These are phyloP conservation scores for Tetraselmis chui DNA, from an alignment of 139 green algal species.

Conservation along the genomic window DNA sequence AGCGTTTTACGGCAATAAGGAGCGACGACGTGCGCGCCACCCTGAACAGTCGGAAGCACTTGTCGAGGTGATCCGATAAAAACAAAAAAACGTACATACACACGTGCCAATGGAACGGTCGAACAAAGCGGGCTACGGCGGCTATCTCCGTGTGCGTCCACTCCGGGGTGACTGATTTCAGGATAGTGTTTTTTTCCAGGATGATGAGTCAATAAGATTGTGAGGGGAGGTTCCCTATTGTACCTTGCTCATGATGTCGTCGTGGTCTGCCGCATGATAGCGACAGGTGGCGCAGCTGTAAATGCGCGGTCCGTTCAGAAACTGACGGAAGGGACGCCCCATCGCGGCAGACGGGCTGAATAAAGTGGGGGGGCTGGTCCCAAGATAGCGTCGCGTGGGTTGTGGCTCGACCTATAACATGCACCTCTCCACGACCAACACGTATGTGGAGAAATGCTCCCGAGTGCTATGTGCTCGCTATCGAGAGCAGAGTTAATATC, in stretches of 20 bases:
- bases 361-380: too few species aligned
- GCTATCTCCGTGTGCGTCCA: too few species aligned
- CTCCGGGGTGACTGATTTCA: too few species aligned
- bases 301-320: conserved; percentile 56
- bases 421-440: too few species aligned
- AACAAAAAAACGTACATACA: background rate
- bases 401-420: too few species aligned
- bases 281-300: conserved; percentile 75
- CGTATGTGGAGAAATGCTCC: too few species aligned
- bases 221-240: background rate
- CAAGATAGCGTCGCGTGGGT: too few species aligned
- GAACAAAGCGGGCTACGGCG: background rate
- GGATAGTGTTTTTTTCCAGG: too few species aligned
- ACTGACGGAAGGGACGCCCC: conserved; percentile 58
- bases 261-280: conserved; percentile 65
- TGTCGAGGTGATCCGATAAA: background rate
- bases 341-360: too few species aligned
- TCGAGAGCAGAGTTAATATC: too few species aligned
- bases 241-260: conserved; percentile 80
- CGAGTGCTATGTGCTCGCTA: too few species aligned
- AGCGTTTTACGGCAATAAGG: conserved; percentile 1
- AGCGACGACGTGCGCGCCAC: background rate
- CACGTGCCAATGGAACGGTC: background rate
- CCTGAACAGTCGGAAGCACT: background rate
- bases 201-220: background rate